Evolutionary conservation across 192 early-diverging fungal species (phyloP), one percentile per base, ranked within the genome.

Genomic region (Umbelopsis sp.): DNA sequence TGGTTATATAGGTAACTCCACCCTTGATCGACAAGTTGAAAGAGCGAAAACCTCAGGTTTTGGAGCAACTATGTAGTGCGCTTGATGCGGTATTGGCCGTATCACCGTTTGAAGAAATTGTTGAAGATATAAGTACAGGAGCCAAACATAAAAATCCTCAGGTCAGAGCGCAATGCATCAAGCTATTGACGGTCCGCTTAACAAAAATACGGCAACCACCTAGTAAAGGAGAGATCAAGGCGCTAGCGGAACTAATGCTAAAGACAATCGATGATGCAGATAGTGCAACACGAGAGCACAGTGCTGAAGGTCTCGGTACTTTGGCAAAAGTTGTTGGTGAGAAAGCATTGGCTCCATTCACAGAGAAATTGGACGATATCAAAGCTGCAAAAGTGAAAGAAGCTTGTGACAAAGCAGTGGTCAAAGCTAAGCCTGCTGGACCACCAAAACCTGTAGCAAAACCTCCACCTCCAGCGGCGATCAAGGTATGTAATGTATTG

Each of bases 81-180:
- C 75, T 95, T n/a, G 95, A 97, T 72, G 95, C 94, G 8, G 91
- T 94, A 8, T 96, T 92, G 75, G 78, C 82, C 20, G 83, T 90
- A 5, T 85, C 91, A 34, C 80, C 81, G 14, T 77, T 95, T 29
- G 53, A 84, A 6, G 92, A 94, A n/a, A 76, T 98, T 1, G 69
- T 90, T 14, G 96, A 97, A 59, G 94, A 97, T 65, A 75, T 95
- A 11, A 75, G 83, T 10, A 82, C 85, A 2, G 87, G 81, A 1
- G 84, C 87, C 20, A 84, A 76, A 7, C 95, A 99, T 82, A 98
- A 98, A 69, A 99, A 99, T 76, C 98, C 98, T 2, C 93, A 97
- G 74, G 91, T 95, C 21, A 83, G 92, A 52, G 83, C 85, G 29
- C 95, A 98, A 72, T 78, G 89, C 2, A 79, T 94, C 26, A 89